Percentiles rank a stretch among this genome's conserved stretches.
These are phyloP conservation scores for Sequoia sempervirens DNA, from an alignment of 75 land plant genomes.

Conservation along the genomic window DNA sequence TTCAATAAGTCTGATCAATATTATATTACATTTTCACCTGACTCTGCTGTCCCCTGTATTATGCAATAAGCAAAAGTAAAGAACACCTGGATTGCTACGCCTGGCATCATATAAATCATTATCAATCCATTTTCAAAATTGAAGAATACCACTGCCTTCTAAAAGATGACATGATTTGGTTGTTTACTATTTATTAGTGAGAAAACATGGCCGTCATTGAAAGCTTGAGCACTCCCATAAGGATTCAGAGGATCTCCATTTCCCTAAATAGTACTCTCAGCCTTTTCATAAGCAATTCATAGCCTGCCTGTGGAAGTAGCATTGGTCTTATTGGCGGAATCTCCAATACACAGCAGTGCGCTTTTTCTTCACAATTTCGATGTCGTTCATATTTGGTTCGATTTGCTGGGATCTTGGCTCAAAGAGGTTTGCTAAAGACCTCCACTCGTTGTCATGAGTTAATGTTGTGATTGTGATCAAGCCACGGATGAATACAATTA, in stretches of 20 bases:
- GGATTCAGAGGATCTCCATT: slow-evolving; percentile 51
- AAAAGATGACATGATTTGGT: neutral
- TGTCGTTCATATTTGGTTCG: slow-evolving; percentile 73
- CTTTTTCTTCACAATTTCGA: slow-evolving; percentile 61
- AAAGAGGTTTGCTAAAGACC: slow-evolving; percentile 37
- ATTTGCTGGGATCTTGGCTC: slow-evolving; percentile 77
- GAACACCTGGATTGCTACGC: neutral
- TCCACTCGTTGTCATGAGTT: neutral
- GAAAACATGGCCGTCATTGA: slow-evolving; percentile 40
- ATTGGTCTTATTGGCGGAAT: slow-evolving; percentile 80
- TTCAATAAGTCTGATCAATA: slow-evolving; percentile 25
- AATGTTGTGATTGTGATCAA: no score
- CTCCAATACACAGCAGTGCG: slow-evolving; percentile 77
- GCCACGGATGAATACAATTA: no score
- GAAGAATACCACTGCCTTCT: neutral
- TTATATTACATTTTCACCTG: neutral
- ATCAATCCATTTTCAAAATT: neutral
- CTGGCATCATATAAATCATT: neutral
- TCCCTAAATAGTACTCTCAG: slow-evolving; percentile 58
- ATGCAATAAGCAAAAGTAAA: neutral
- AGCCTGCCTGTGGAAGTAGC: slow-evolving; percentile 79
- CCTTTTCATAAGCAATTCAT: slow-evolving; percentile 41
- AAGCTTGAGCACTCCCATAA: slow-evolving; percentile 31
- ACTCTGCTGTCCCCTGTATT: neutral
- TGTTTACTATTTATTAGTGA: slow-evolving; percentile 21